Evolutionary conservation across 2,329 filamentous ascomycete species (phyloP), one percentile per base, ranked within the genome.

Genomic region (Colletotrichum musae): DNA sequence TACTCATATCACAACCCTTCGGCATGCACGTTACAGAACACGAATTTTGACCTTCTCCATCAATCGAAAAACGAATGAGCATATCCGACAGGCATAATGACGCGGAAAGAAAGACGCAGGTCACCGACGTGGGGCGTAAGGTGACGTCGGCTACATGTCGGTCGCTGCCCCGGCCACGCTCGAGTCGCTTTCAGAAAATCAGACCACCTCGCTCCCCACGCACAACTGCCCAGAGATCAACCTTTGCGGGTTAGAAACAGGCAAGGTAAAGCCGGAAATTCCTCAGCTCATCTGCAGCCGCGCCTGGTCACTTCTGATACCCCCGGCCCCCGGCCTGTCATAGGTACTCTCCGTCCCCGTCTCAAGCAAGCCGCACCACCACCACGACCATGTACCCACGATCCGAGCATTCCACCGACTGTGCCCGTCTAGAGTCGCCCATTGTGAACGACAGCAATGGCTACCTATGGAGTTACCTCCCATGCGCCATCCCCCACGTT

Each of bases 251-350:
- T 41, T 39, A 66, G 53, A 43, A 54, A 48, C 24, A 53, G 58
- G 54, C 60, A 58, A 32, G 39, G 60, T 48, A 64, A 54, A 48
- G 60, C 54, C 48, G 54, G 51, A 68, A 45, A 48, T 56, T 69
- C 56, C 66, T 69, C 66, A 69, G 66, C 61, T 57, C 62, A 69
- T 26, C 53, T 65, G 61, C 65, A 68, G 53, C 21, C 47, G 53
- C 28, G 6, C 47, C 32, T 47, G 18, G 18, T 64, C 61, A 39
- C 48, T 54, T 24, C 24, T 15, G 24, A 63, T 21, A 41, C 48
- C 60, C 58, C 32, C 47, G 47, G 32, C 7, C 58, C 32, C 58
- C 48, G 47, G 58, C 47, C 47, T 64, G 53, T 58, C 28, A 32
- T 41, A 54, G 53, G 36, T 39, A 41, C 36, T 41, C 48, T 58